Conservation (phyloP, 2,329 filamentous ascomycete species). For the Nigrospora osmanthi region DNA sequence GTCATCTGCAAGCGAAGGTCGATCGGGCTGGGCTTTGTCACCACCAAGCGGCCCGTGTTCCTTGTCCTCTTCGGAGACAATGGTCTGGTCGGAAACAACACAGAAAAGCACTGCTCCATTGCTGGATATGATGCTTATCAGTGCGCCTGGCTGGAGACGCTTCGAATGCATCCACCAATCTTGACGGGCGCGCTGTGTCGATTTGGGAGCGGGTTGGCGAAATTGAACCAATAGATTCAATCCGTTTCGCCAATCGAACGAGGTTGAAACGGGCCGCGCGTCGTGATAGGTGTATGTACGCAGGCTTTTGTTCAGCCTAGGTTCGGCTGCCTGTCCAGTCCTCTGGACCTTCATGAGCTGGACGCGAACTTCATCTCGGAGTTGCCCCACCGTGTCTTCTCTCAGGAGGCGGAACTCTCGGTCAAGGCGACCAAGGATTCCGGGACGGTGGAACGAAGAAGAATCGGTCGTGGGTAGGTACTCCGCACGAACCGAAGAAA, state of each 20-base stretch:
- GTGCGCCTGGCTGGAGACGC: conserved; percentile 37
- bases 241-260: conserved; percentile 29
- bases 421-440: conserved; percentile 41
- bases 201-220: conserved; percentile 28
- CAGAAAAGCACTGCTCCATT: conserved; percentile 30
- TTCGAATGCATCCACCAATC: conserved; percentile 44
- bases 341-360: conserved; percentile 25
- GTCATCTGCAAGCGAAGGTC: conserved; percentile 23
- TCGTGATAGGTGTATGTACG: conserved; percentile 29
- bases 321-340: conserved; percentile 5
- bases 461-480: conserved; percentile 35
- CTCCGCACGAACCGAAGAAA: conserved; percentile 30
- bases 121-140: conserved; percentile 40
- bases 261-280: conserved; percentile 19
- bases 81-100: conserved; percentile 25
- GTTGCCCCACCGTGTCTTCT: conserved; percentile 45
- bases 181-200: conserved; percentile 18
- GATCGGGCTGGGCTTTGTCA: not conserved
- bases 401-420: conserved; percentile 47
- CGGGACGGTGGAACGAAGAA: conserved; percentile 28
- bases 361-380: conserved; percentile 38
- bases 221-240: conserved; percentile 37
- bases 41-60: not conserved
- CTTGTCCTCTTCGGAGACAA: conserved; percentile 9
- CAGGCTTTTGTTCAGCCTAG: conserved; percentile 13